Base-by-base conservation (phyloP, 2,329 filamentous ascomycete genomes). In the Curvularia sp. region DNA sequence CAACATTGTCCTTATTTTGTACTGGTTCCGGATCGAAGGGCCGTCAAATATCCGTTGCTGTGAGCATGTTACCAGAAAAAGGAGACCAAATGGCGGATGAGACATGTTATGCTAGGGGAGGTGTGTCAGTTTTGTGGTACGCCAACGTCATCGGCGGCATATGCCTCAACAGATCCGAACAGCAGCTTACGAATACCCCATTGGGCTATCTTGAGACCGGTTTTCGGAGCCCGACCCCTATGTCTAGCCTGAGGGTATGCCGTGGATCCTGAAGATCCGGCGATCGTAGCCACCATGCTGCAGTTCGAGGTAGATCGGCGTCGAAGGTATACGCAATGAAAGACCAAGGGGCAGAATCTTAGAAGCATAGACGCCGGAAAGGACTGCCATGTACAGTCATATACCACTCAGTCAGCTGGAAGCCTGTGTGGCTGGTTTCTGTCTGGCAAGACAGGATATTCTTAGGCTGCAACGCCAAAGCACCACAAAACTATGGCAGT, bases 101-200 rank as follows among this genome's bases (percentile, higher is more conserved):
- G 36, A 27, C 12, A 41, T 30, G 9, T 5, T 36, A 32, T 46
- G 42, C 21, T 42, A 10, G 18, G 10, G 32, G n/a, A 42, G 43
- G 39, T 32, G 55, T 47, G 49, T 27, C n/a, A 45, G 28, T 28
- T 55, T 34, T 36, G 13, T 57, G 49, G 42, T 49, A 53, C 55
- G 36, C 23, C 12, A 43, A 49, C 55, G 49, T 53, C 49, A 53
- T 53, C 41, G n/a, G 42, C 49, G 43, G 55, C 23, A 18, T 18
- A 53, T 36, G 50, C 34, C 46, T 36, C 43, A 36, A 46, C 27
- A 5, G 27, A 41, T 43, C 25, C 2, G 19, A 34, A 41, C 19
- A 25, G 15, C 27, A 27, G 13, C n/a, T 51, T 42, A 28, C 19
- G n/a, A 9, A 21, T 3, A 19, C 32, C 18, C 7, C 8, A 10